Evolutionary conservation across 2,329 filamentous ascomycete genomes (phyloP).

Genomic region (Fusarium pseudocircinatum): DNA sequence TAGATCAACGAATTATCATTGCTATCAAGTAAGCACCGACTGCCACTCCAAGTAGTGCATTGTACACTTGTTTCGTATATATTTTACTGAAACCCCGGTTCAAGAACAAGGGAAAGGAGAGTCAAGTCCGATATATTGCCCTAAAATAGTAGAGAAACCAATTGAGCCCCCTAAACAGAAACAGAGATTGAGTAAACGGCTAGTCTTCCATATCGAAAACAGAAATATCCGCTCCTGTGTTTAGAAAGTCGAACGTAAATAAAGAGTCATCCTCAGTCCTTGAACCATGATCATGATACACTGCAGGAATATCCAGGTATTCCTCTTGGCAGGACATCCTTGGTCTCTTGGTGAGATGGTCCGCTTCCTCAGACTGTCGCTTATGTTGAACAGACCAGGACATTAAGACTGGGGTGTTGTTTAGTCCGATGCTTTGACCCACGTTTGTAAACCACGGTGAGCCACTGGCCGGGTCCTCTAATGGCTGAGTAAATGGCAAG

Average conservation of each 20-base stretch:
- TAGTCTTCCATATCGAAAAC: constrained; percentile 40
- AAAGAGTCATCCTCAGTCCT: constrained; percentile 37
- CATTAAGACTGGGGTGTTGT: not conserved
- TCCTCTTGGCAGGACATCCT: constrained; percentile 36
- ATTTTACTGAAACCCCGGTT: not conserved
- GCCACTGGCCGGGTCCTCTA: constrained; percentile 21
- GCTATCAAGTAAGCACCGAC: not conserved
- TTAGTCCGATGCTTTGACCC: not conserved
- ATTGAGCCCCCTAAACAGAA: too few relatives aligned
- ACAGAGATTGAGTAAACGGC: not conserved
- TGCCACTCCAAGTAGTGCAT: not conserved
- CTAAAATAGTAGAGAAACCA: not conserved
- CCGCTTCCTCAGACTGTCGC: constrained; percentile 28
- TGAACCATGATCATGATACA: constrained; percentile 31
- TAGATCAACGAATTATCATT: not conserved
- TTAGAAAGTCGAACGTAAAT: constrained; percentile 40
- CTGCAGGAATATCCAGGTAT: constrained; percentile 34
- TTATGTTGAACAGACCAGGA: constrained; percentile 37
- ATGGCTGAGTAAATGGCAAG: constrained; percentile 32
- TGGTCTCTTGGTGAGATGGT: constrained; percentile 30
- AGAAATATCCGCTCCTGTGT: constrained; percentile 32
- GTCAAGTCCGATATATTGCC: not conserved
- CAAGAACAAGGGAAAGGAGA: not conserved
- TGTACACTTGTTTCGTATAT: not conserved
- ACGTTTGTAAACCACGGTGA: constrained; percentile 23